Evolutionary conservation across 805 yeast genomes (phyloP).

Genomic region (Cyberlindnera amylophila): DNA sequence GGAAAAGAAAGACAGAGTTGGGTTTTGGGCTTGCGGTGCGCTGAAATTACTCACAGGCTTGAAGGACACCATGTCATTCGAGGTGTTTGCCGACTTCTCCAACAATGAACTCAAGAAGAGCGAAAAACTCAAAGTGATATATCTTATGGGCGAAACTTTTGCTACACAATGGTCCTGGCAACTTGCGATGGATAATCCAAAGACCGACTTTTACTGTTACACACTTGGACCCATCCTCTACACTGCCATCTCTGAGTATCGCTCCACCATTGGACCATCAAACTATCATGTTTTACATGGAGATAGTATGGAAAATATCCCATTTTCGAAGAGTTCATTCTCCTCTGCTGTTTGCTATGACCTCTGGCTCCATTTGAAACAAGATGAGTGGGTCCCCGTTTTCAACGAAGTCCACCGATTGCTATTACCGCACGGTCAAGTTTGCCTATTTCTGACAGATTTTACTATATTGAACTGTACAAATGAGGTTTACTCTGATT

Average conservation of each 20-base stretch:
- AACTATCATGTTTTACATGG: conserved; percentile 24
- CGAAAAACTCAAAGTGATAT: conserved; percentile 16
- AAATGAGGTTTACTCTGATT: conserved; percentile 13
- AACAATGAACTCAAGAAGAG: conserved; percentile 19
- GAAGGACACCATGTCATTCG: conserved; percentile 7
- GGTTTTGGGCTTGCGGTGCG: conserved; percentile 23
- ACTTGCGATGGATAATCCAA: conserved; percentile 25
- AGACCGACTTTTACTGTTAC: conserved; percentile 18
- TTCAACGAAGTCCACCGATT: conserved; percentile 21
- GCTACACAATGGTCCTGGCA: conserved; percentile 26
- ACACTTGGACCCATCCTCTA: conserved; percentile 16
- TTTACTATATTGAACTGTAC: conserved; percentile 20
- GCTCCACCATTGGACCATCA: conserved; percentile 20
- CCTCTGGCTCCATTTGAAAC: conserved; percentile 17
- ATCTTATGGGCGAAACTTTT: conserved; percentile 13
- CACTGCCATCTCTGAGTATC: conserved; percentile 14
- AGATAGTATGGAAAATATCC: conserved; percentile 15
- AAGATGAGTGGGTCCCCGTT: conserved; percentile 23
- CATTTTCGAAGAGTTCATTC: conserved; percentile 21
- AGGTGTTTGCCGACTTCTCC: conserved; percentile 19
- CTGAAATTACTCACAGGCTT: conserved; percentile 23
- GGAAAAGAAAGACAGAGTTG: conserved; percentile 12
- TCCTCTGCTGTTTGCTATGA: conserved; percentile 20
- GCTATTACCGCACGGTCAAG: conserved; percentile 17
- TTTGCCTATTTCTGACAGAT: conserved; percentile 22